A percentile compares a stretch with the other conserved stretches of the same genome.
These are phyloP conservation scores for Leptomonas pyrrhocoris DNA, from an alignment of 208 protist genomes.

Conservation along the genomic window DNA sequence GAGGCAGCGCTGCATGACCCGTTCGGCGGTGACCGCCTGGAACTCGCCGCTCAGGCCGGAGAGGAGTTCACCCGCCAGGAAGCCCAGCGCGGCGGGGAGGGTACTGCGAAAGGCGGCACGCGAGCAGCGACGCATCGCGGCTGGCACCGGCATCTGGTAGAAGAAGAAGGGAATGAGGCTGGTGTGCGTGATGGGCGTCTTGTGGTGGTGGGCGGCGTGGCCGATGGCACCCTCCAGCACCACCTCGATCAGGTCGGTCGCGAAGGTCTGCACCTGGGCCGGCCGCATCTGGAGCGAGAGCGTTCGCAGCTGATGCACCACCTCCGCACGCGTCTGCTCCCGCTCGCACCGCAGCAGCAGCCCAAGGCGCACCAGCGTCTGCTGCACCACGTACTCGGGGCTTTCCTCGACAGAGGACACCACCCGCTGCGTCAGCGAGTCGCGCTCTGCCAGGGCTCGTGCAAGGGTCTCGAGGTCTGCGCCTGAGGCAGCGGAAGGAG, in stretches of 20 bases:
- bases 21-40: slow-evolving; percentile 30
- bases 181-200: slow-evolving; percentile 37
- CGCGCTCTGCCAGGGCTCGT: slow-evolving; percentile 13
- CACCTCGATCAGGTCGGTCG: slow-evolving; percentile 55
- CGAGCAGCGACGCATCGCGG: slow-evolving; percentile 72
- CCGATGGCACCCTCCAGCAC: slow-evolving; percentile 66
- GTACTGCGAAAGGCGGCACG: slow-evolving; percentile 65
- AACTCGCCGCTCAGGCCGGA: slow-evolving; percentile 34
- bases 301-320: slow-evolving; percentile 62
- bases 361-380: slow-evolving; percentile 62
- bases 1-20: slow-evolving; percentile 74
- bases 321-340: slow-evolving; percentile 72
- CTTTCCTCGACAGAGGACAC: slow-evolving; percentile 30
- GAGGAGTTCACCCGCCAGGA: slow-evolving; percentile 71
- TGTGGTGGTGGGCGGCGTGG: slow-evolving; percentile 34
- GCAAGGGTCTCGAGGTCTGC: not conserved
- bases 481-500: slow-evolving; percentile 8
- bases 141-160: slow-evolving; percentile 55
- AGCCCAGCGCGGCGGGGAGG: slow-evolving; percentile 60
- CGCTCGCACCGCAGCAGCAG: slow-evolving; percentile 65
- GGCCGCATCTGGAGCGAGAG: slow-evolving; percentile 72
- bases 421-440: slow-evolving; percentile 37
- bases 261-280: slow-evolving; percentile 41
- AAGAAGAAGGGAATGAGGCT: slow-evolving; percentile 54
- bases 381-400: slow-evolving; percentile 37